phyloP scores from a whole-genome alignment of 306 rosid genomes.

The Sophora flavescens region DNA sequence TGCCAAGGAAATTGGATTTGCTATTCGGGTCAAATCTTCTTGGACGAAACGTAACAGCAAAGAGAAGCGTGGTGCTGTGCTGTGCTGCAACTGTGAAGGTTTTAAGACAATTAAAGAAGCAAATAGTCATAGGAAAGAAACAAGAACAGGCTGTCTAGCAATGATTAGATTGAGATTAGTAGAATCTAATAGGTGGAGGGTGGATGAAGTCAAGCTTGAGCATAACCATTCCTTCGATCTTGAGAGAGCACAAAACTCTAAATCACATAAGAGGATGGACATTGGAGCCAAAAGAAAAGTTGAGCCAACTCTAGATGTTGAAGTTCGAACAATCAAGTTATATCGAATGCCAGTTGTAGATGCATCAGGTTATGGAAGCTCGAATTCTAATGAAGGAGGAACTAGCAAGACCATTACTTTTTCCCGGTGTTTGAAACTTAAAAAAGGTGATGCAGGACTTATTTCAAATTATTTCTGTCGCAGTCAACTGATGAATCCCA shows the following conservation, averaged over 20 bases:
- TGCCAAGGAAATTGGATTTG: constrained; percentile 89
- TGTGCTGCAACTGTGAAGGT: constrained; percentile 97
- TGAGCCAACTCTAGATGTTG: constrained; percentile 82
- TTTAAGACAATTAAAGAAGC: constrained; percentile 87
- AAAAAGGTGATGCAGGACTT: constrained; percentile 72
- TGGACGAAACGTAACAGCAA: constrained; percentile 98
- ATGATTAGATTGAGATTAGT: constrained; percentile 95
- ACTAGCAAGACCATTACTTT: constrained; percentile 47
- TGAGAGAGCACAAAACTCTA: constrained; percentile 94
- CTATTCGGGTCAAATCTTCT: constrained; percentile 92
- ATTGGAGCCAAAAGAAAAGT: constrained; percentile 78
- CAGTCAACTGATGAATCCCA: constrained; percentile 74
- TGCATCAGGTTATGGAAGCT: constrained; percentile 66
- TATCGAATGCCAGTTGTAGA: constrained; percentile 70
- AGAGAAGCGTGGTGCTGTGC: constrained; percentile 97
- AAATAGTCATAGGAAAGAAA: constrained; percentile 86
- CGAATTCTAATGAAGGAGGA: constrained; percentile 72
- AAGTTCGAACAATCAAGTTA: constrained; percentile 89
- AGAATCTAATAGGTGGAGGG: constrained; percentile 93
- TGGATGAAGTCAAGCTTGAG: constrained; percentile 94
- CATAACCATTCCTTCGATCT: constrained; percentile 97
- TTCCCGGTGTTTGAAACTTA: constrained; percentile 71
- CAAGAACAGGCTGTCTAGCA: constrained; percentile 94
- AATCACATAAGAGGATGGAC: constrained; percentile 92
- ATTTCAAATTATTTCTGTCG: constrained; percentile 70